Evolutionary conservation across 176 grass and related monocot species (phyloP).

Genomic region (Miscanthus lutarioriparius): DNA sequence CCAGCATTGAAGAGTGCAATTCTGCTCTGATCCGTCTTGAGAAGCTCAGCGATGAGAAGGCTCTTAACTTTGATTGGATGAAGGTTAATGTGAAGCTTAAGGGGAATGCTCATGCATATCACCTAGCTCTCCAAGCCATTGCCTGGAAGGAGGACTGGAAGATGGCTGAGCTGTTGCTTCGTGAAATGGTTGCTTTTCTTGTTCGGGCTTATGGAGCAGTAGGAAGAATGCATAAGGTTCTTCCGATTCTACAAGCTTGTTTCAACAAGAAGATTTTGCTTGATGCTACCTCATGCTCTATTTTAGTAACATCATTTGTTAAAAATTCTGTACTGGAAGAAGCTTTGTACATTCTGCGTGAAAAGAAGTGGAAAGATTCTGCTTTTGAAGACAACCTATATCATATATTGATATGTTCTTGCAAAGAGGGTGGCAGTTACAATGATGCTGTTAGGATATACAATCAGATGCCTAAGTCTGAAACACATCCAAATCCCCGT

Average conservation of each 20-base stretch:
- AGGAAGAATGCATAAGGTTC: constrained; percentile 60
- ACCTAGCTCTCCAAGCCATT: constrained; percentile 67
- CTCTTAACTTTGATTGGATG: constrained; percentile 80
- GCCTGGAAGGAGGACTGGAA: constrained; percentile 88
- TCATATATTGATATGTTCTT: constrained; percentile 86
- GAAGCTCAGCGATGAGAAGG: constrained; percentile 60
- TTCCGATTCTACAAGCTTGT: constrained; percentile 60
- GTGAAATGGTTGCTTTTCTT: constrained; percentile 72
- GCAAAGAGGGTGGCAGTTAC: constrained; percentile 69
- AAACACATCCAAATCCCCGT: constrained; percentile 60
- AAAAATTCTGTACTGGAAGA: constrained; percentile 71
- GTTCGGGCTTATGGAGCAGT: constrained; percentile 66
- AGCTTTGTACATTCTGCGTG: constrained; percentile 65
- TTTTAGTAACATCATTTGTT: constrained; percentile 72
- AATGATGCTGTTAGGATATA: constrained; percentile 72
- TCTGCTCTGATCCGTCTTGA: constrained; percentile 64
- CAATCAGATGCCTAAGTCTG: constrained; percentile 55
- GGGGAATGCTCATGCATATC: constrained; percentile 67
- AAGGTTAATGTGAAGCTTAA: constrained; percentile 65
- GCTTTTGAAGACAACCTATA: constrained; percentile 83
- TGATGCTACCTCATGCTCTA: constrained; percentile 79
- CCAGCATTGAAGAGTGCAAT: constrained; percentile 73
- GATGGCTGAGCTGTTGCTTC: constrained; percentile 58
- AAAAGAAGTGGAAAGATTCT: constrained; percentile 86
- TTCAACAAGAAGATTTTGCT: constrained; percentile 68